phyloP scores from a whole-genome alignment of 148 eudicot species.

The Cornus suecica region DNA sequence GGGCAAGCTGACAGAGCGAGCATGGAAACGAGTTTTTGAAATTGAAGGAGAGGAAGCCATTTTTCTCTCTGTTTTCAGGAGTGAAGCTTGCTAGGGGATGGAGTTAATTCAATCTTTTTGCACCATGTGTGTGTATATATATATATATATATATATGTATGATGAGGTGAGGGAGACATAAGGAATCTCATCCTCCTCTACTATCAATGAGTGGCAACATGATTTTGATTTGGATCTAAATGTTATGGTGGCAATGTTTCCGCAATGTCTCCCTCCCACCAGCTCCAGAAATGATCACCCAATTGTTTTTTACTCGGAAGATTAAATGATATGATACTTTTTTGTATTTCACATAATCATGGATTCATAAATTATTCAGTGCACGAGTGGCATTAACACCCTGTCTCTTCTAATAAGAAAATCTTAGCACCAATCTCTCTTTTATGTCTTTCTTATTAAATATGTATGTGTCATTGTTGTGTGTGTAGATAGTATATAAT shows the following conservation, averaged over 20 bases:
- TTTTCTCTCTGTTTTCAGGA: no score
- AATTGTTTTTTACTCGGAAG: neutral
- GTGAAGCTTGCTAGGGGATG: no score
- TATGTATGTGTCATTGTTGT: no score
- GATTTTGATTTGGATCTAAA: neutral
- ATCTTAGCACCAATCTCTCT: neutral
- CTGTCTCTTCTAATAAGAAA: neutral
- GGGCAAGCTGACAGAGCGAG: constrained; percentile 36
- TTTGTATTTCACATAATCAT: no score
- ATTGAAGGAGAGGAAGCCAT: constrained; percentile 20
- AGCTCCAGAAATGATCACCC: neutral
- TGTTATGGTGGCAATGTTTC: neutral
- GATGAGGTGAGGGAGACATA: neutral
- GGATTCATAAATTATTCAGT: neutral
- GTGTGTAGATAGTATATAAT: neutral
- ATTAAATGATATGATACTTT: no score
- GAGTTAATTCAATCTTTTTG: no score
- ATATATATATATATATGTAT: no score
- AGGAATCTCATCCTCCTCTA: neutral
- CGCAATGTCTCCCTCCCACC: neutral
- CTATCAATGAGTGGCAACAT: neutral
- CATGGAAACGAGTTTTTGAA: constrained; percentile 16
- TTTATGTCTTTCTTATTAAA: neutral
- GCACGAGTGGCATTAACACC: neutral
- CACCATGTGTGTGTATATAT: no score